Conservation (phyloP, 1,139 yeast species). For the Geotrichum bryndzae region DNA sequence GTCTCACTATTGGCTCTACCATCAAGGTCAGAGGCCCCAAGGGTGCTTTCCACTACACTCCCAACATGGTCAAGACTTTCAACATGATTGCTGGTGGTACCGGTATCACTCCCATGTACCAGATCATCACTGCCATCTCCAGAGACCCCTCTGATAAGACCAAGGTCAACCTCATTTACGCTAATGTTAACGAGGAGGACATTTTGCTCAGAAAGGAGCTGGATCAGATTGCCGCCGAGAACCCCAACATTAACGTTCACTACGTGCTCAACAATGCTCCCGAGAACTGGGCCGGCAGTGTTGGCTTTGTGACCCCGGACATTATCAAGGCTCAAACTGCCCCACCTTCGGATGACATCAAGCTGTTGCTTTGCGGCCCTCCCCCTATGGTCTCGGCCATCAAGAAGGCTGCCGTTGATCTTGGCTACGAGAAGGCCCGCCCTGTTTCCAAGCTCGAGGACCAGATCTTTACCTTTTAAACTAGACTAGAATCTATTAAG, state of each 20-base stretch:
- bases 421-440: conserved; percentile 79
- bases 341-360: conserved; percentile 49
- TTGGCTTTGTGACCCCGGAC: conserved; percentile 74
- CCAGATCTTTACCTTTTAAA: conserved; percentile 73
- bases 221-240: conserved; percentile 57
- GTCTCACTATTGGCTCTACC: conserved; percentile 57
- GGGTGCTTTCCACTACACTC: conserved; percentile 76
- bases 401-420: conserved; percentile 64
- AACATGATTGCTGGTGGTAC: conserved; percentile 94
- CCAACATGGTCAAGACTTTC: conserved; percentile 65
- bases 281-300: conserved; percentile 64
- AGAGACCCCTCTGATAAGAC: conserved; percentile 71
- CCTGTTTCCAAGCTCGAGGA: conserved; percentile 87
- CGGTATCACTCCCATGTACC: conserved; percentile 89
- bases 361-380: conserved; percentile 86
- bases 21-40: conserved; percentile 83
- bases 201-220: conserved; percentile 74
- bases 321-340: conserved; percentile 61
- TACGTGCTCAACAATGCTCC: conserved; percentile 72
- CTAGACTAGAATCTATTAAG: background rate
- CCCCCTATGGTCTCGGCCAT: conserved; percentile 73
- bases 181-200: conserved; percentile 72
- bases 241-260: conserved; percentile 60
- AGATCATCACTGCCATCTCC: conserved; percentile 73
- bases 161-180: conserved; percentile 65